A percentile compares a stretch with the other conserved stretches of the same genome.
These are phyloP conservation scores for Saksenaea oblongispora DNA, from an alignment of 371 early-diverging fungal genomes.

Conservation along the genomic window DNA sequence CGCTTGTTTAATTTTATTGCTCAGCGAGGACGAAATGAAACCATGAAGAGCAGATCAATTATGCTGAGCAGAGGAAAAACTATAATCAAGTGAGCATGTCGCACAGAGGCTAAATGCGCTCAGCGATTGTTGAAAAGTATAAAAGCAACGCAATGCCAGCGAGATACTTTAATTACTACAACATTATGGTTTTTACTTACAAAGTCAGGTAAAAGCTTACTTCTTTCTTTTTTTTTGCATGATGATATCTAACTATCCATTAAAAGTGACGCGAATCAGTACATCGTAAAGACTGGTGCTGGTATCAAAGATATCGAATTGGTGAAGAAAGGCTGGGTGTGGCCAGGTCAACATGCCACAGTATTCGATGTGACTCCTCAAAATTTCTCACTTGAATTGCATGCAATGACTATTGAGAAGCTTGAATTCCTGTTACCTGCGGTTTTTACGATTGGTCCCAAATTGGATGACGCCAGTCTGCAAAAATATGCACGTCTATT, in stretches of 20 bases:
- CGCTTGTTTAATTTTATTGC: too few species aligned
- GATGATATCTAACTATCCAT: neutral
- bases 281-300: slow-evolving; percentile 45
- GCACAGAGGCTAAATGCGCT: neutral
- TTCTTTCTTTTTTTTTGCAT: neutral
- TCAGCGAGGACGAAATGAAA: too few species aligned
- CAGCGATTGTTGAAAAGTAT: neutral
- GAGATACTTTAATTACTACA: neutral
- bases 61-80: too few species aligned
- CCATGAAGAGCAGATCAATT: too few species aligned
- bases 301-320: slow-evolving; percentile 55
- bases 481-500: slow-evolving; percentile 43
- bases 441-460: slow-evolving; percentile 51
- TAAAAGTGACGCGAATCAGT: slow-evolving; percentile 37
- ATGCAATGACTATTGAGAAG: slow-evolving; percentile 58
- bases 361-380: slow-evolving; percentile 43
- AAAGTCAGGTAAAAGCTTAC: slow-evolving; percentile 2
- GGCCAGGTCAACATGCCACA: slow-evolving; percentile 32
- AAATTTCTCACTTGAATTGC: slow-evolving; percentile 45
- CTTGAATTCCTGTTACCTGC: slow-evolving; percentile 52
- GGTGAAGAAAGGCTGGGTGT: slow-evolving; percentile 63
- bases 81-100: too few species aligned
- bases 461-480: slow-evolving; percentile 37
- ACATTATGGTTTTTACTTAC: slow-evolving; percentile 2
- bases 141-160: neutral